Evolutionary conservation across 2,329 filamentous ascomycete genomes (phyloP), one percentile per base, ranked within the genome.

Genomic region (Fusarium setosum): DNA sequence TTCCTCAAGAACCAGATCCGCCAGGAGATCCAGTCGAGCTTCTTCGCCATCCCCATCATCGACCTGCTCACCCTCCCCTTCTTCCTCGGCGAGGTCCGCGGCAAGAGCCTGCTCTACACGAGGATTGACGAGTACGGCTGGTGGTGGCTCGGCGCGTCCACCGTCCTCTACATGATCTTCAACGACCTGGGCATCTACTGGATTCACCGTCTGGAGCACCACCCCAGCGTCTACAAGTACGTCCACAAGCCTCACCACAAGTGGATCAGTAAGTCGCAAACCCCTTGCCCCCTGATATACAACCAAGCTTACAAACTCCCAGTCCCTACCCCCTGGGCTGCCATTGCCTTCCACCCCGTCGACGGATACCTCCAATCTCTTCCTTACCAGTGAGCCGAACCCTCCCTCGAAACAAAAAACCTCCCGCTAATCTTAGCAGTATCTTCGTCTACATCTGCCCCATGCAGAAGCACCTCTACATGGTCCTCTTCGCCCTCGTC

Each of bases 171-270:
- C 76, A 80, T 82, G 75, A 52, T 79, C 45, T 83, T 80, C 70
- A 83, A 81, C 56, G 81, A 83, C 61, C 70, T 82, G 23, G 70
- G 71, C 63, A 83, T 83, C 68, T 83, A 82, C 74, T 82, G 80
- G 80, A 82, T 82, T 72, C 80, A 83, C 65, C 79, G 80, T 37
- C 70, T 79, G 15, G 78, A 81, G 67, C 81, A 82, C 60, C 80
- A 83, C 68, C 81, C 81, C 31, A 76, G 76, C 24, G 57, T 83
- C 38, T 83, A 83, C 77, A 82, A 81, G 67, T 80, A 81, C 61
- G 74, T 82, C 24, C 81, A 83, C 72, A 83, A 83, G 74, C 79
- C 81, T 64, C 81, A 83, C 59, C 81, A 82, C 76, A 83, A 82
- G 71, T 83, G 81, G 81, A 82, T 83, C 52, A 72, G 79, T 81